Evolutionary conservation across 1,284 basidiomycete genomes (phyloP).

Genomic region (Leccinum ponderosum): DNA sequence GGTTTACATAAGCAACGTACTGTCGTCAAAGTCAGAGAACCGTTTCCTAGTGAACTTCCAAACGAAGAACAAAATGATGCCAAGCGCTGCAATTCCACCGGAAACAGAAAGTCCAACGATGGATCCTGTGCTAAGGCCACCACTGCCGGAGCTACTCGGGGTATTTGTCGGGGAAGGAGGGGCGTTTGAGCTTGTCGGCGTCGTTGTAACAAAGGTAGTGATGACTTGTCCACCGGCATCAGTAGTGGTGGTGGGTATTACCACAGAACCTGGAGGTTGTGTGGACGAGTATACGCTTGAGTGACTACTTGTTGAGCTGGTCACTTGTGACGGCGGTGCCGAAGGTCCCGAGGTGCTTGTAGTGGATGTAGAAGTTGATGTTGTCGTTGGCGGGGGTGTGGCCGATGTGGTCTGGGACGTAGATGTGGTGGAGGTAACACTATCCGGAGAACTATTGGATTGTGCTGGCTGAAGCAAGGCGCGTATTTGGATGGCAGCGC

Average conservation of each 20-base stretch:
- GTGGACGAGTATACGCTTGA: not conserved
- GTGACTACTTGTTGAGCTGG: constrained; percentile 4
- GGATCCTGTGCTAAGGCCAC: no score
- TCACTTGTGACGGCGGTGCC: constrained; percentile 8
- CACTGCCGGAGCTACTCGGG: no score
- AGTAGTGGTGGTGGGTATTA: constrained; percentile 27
- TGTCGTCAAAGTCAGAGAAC: constrained; percentile 71
- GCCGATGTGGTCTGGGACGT: constrained; percentile 1
- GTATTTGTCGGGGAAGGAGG: constrained; percentile 18
- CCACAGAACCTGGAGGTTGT: constrained; percentile 6
- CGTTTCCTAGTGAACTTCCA: constrained; percentile 85
- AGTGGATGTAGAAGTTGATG: not conserved
- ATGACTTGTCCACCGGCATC: constrained; percentile 24
- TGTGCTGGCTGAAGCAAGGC: constrained; percentile 2
- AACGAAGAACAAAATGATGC: constrained; percentile 55
- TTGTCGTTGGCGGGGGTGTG: not conserved
- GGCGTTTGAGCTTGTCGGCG: constrained; percentile 9
- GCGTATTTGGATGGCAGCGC: constrained; percentile 19
- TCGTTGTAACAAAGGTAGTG: constrained; percentile 16
- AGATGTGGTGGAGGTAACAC: constrained; percentile 1
- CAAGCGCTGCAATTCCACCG: no score
- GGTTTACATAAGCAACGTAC: constrained; percentile 45
- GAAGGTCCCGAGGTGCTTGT: constrained; percentile 9
- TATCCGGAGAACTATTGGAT: not conserved
- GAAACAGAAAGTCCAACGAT: no score